Conservation (phyloP, 768 basidiomycete species). For the Tricholoma flavovirens region DNA sequence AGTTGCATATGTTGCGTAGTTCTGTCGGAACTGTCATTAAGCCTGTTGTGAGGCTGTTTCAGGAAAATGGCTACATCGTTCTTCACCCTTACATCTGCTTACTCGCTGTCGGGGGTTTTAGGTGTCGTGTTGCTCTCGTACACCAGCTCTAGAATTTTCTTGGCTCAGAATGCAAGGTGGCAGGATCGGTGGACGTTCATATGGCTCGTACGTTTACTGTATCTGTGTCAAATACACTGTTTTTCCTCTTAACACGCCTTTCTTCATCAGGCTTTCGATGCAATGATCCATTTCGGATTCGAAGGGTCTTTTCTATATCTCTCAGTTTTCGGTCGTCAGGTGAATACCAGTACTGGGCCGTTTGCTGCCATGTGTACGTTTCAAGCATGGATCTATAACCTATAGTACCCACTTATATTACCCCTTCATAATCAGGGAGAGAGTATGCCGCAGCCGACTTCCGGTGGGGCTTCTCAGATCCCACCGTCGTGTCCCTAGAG, state of each 20-base stretch:
- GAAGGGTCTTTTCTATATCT: slow-evolving; percentile 80
- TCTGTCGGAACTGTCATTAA: no score
- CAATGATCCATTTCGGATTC: slow-evolving; percentile 70
- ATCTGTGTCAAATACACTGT: no score
- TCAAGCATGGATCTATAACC: not conserved
- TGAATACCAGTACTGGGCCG: slow-evolving; percentile 60
- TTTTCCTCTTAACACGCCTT: not conserved
- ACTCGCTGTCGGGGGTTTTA: slow-evolving; percentile 57
- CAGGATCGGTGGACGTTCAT: slow-evolving; percentile 69
- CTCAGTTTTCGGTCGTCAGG: slow-evolving; percentile 67
- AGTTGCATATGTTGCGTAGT: no score
- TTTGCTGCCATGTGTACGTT: slow-evolving; percentile 73
- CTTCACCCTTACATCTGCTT: slow-evolving; percentile 57
- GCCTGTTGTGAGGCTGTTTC: no score
- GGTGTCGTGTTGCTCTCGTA: slow-evolving; percentile 46
- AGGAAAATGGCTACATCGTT: slow-evolving; percentile 19
- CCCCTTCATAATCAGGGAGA: slow-evolving; percentile 44
- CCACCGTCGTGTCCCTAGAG: slow-evolving; percentile 78
- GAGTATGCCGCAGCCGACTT: slow-evolving; percentile 78
- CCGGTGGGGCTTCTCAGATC: slow-evolving; percentile 77
- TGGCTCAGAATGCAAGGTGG: slow-evolving; percentile 59
- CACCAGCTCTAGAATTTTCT: slow-evolving; percentile 43
- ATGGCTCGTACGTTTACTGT: slow-evolving; percentile 55
- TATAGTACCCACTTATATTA: not conserved
- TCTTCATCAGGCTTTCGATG: slow-evolving; percentile 62